phyloP scores from a whole-genome alignment of 2,329 filamentous ascomycete genomes.

The Pseudogymnoascus sp. region DNA sequence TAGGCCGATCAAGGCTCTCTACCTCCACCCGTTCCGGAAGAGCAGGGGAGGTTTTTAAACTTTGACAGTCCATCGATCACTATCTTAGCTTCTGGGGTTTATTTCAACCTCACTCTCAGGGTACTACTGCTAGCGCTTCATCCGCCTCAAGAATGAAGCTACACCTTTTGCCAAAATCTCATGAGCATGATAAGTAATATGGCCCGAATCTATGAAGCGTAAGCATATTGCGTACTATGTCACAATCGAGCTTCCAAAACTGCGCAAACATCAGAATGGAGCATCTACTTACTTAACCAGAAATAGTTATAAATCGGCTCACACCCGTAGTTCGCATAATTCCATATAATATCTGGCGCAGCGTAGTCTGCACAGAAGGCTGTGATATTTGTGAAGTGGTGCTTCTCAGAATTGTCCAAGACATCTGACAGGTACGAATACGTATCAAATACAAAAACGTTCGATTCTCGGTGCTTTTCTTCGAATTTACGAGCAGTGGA shows the following conservation, averaged over 20 bases:
- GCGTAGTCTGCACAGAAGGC: conserved; percentile 38
- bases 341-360: conserved; percentile 37
- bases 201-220: conserved; percentile 26
- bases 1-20: neutral
- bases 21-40: neutral
- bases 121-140: neutral
- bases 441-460: conserved; percentile 38
- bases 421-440: conserved; percentile 36
- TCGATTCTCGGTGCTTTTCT: conserved; percentile 27
- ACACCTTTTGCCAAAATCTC: conserved; percentile 30
- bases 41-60: neutral
- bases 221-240: neutral
- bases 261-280: neutral
- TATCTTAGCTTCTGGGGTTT: neutral
- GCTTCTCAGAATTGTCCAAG: conserved; percentile 34
- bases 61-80: neutral
- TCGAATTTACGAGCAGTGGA: conserved; percentile 15
- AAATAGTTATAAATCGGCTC: conserved; percentile 37
- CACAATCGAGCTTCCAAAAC: neutral
- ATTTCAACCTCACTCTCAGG: neutral
- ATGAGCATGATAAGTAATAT: conserved; percentile 38
- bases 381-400: conserved; percentile 40
- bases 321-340: conserved; percentile 40
- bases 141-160: conserved; percentile 16
- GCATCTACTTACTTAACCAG: conserved; percentile 35